phyloP scores from a whole-genome alignment of 345 rosid species.

The Hibiscus trionum region DNA sequence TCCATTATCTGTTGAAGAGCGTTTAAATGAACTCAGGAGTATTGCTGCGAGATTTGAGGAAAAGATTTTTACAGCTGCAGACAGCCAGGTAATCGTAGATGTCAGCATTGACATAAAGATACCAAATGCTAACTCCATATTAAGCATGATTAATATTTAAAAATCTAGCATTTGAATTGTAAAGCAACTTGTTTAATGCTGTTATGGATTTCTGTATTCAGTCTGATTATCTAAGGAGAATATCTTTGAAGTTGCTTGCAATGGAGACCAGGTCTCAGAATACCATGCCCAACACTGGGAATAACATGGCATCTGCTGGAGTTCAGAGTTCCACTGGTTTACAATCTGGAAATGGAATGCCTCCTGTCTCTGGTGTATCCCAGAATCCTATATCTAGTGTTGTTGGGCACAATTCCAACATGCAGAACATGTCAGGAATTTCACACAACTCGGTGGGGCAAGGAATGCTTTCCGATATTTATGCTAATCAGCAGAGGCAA shows the following conservation, averaged over 20 bases:
- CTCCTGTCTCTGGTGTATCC: slow-evolving; percentile 47
- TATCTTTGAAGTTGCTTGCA: slow-evolving; percentile 39
- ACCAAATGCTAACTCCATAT: neutral
- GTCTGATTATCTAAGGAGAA: slow-evolving; percentile 59
- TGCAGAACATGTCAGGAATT: slow-evolving; percentile 54
- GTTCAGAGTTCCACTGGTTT: slow-evolving; percentile 61
- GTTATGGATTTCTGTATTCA: slow-evolving; percentile 17
- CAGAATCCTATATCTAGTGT: slow-evolving; percentile 42
- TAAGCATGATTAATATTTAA: neutral
- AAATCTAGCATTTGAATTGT: neutral
- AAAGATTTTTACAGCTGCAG: slow-evolving; percentile 55
- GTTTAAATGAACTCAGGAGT: slow-evolving; percentile 57
- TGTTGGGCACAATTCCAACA: slow-evolving; percentile 55
- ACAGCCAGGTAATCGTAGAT: slow-evolving; percentile 43
- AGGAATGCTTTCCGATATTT: slow-evolving; percentile 49
- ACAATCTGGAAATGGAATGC: slow-evolving; percentile 39
- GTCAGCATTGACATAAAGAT: neutral
- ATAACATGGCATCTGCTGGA: slow-evolving; percentile 41
- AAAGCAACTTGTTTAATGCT: neutral
- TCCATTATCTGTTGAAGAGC: slow-evolving; percentile 50
- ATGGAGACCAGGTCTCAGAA: slow-evolving; percentile 38
- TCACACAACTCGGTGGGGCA: slow-evolving; percentile 36
- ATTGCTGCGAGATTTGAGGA: slow-evolving; percentile 80
- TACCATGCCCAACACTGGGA: slow-evolving; percentile 28
- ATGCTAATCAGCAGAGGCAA: slow-evolving; percentile 59